phyloP scores from a whole-genome alignment of 2,329 filamentous ascomycete species.

The Fusarium brachygibbosum region DNA sequence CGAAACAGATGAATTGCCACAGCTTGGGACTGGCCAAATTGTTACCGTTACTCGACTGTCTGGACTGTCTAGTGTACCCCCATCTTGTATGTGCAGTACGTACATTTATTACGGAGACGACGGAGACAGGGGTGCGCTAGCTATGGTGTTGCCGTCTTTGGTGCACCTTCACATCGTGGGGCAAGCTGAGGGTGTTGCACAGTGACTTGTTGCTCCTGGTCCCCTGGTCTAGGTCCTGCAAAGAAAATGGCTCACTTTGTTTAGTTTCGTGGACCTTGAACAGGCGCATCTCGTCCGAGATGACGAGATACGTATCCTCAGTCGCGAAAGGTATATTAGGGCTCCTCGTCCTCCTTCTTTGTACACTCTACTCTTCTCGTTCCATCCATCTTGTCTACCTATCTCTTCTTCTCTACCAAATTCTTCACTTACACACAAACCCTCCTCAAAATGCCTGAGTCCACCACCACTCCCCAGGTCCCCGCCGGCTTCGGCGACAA shows the following conservation, averaged over 20 bases:
- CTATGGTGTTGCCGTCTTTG: conserved; percentile 30
- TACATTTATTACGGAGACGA: conserved; percentile 14
- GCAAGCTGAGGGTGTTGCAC: conserved; percentile 44
- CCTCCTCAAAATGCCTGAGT: conserved; percentile 41
- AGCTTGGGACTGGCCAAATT: neutral
- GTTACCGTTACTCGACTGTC: neutral
- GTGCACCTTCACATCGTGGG: conserved; percentile 48
- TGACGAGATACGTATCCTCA: conserved; percentile 47
- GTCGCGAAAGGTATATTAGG: conserved; percentile 47
- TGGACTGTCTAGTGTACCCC: conserved; percentile 7
- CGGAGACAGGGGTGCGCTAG: conserved; percentile 28
- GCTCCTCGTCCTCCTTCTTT: conserved; percentile 17
- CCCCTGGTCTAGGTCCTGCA: conserved; percentile 12
- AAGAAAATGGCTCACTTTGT: conserved; percentile 50
- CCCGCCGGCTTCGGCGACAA: conserved; percentile 54
- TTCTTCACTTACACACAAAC: conserved; percentile 25
- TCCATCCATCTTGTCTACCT: conserved; percentile 5
- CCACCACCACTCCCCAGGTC: conserved; percentile 33
- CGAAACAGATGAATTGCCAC: neutral
- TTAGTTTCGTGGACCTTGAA: conserved; percentile 45
- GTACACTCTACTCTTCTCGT: neutral
- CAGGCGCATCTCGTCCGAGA: conserved; percentile 26
- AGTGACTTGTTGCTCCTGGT: conserved; percentile 3
- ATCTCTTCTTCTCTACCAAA: conserved; percentile 1
- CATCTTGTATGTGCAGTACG: conserved; percentile 6